Evolutionary conservation across 768 basidiomycete species (phyloP).

Genomic region (Leccinum aurantiacum): DNA sequence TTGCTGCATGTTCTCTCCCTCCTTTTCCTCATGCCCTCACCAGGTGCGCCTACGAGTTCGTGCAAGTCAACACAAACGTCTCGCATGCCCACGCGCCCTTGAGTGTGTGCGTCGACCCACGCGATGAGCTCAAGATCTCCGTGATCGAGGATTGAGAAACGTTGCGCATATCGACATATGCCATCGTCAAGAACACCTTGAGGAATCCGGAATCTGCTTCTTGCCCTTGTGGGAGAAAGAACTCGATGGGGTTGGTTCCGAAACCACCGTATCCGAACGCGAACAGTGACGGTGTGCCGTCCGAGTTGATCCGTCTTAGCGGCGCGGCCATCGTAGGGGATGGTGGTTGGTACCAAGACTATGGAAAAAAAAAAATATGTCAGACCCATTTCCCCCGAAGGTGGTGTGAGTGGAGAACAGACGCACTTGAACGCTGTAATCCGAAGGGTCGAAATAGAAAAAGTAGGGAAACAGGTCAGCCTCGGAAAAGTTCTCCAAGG

Average conservation of each 20-base stretch:
- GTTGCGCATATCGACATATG: slow-evolving; percentile 20
- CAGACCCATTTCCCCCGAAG: neutral
- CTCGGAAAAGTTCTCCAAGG: slow-evolving; percentile 17
- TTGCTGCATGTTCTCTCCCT: neutral
- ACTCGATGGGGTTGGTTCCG: slow-evolving; percentile 20
- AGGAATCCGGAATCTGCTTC: slow-evolving; percentile 21
- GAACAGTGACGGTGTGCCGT: slow-evolving; percentile 15
- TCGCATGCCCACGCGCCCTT: slow-evolving; percentile 17
- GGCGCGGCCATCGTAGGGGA: slow-evolving; percentile 8
- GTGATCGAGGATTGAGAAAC: slow-evolving; percentile 12
- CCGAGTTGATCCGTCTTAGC: neutral
- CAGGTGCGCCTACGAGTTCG: neutral
- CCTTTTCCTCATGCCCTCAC: neutral
- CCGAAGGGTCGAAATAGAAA: slow-evolving; percentile 26
- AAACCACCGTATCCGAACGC: slow-evolving; percentile 23
- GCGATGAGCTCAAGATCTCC: neutral
- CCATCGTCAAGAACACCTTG: slow-evolving; percentile 22
- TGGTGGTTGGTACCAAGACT: slow-evolving; percentile 21
- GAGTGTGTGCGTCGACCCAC: neutral
- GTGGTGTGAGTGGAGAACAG: neutral
- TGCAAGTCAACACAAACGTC: slow-evolving; percentile 23
- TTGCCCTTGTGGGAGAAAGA: slow-evolving; percentile 7
- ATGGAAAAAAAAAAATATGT: neutral
- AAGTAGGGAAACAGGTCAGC: slow-evolving; percentile 24
- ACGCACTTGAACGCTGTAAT: slow-evolving; percentile 20